Evolutionary conservation across 495 filamentous ascomycete genomes (phyloP).

Genomic region (Penicillium arizonense): DNA sequence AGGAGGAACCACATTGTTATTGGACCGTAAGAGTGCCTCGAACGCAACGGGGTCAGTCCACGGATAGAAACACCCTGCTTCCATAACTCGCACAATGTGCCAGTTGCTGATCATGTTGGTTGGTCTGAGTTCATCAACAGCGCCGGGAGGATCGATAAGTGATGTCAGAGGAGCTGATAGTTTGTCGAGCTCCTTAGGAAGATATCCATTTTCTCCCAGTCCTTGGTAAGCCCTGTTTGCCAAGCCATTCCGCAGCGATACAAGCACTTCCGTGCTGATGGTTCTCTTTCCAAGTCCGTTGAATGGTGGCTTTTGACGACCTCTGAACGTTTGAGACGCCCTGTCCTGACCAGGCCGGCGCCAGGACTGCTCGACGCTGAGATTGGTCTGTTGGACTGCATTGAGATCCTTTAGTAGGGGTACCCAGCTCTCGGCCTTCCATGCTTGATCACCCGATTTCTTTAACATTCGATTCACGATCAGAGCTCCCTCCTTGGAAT

Average conservation of each 20-base stretch:
- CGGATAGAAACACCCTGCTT: slow-evolving; percentile 41
- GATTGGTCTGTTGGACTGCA: slow-evolving; percentile 31
- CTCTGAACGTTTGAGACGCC: slow-evolving; percentile 11
- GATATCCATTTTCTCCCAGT: slow-evolving; percentile 25
- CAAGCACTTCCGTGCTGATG: slow-evolving; percentile 58
- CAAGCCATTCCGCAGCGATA: slow-evolving; percentile 51
- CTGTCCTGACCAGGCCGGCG: slow-evolving; percentile 24
- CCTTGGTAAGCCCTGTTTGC: slow-evolving; percentile 38
- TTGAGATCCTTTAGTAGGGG: slow-evolving; percentile 28
- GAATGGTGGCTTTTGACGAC: slow-evolving; percentile 27
- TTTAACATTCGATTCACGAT: slow-evolving; percentile 44
- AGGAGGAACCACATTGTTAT: slow-evolving; percentile 35
- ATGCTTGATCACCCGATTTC: slow-evolving; percentile 29
- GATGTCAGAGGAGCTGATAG: slow-evolving; percentile 22
- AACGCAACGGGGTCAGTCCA: slow-evolving; percentile 41
- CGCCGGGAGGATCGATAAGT: slow-evolving; percentile 20
- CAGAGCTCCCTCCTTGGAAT: slow-evolving; percentile 50
- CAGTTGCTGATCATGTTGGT: slow-evolving; percentile 43
- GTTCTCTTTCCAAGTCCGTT: slow-evolving; percentile 48
- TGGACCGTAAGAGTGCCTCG: slow-evolving; percentile 31
- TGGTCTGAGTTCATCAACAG: slow-evolving; percentile 16
- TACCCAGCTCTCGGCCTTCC: slow-evolving; percentile 41
- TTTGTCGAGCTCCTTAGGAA: slow-evolving; percentile 21
- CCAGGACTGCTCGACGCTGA: slow-evolving; percentile 35
- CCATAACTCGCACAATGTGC: slow-evolving; percentile 51